These are phyloP conservation scores for Cyamopsis tetragonoloba DNA, from an alignment of 306 rosid species.

Conservation along the genomic window DNA sequence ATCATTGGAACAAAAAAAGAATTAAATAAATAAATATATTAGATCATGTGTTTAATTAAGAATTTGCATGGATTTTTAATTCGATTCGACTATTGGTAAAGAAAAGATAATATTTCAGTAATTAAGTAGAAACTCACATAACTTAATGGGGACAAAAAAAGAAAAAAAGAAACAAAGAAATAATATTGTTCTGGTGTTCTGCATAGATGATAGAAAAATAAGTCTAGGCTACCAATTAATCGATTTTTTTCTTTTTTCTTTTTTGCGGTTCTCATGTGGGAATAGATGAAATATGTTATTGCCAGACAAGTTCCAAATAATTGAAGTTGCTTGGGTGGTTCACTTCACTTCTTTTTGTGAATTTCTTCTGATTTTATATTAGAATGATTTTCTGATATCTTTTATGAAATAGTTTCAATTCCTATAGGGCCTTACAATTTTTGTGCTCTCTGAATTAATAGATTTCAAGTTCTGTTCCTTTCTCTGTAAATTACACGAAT, in stretches of 20 bases:
- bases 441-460: neutral
- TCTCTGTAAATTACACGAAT: neutral
- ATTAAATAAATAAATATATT: no score
- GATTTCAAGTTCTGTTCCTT: neutral
- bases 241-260: neutral
- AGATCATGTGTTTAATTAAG: no score
- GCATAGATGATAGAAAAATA: neutral
- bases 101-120: neutral
- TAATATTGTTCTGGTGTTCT: neutral
- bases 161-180: neutral
- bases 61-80: no score
- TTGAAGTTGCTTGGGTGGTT: slow-evolving; percentile 28
- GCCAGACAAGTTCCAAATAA: slow-evolving; percentile 23
- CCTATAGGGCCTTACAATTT: neutral
- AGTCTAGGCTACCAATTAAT: neutral
- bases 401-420: neutral
- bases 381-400: neutral
- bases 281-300: neutral
- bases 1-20: no score
- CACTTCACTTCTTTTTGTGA: slow-evolving; percentile 25
- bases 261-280: slow-evolving; percentile 13
- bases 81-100: neutral
- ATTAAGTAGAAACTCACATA: neutral
- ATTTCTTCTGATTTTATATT: neutral
- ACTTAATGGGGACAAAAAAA: no score